Evolutionary conservation across 805 yeast genomes (phyloP).

Genomic region (Hagleromyces aurorensis): DNA sequence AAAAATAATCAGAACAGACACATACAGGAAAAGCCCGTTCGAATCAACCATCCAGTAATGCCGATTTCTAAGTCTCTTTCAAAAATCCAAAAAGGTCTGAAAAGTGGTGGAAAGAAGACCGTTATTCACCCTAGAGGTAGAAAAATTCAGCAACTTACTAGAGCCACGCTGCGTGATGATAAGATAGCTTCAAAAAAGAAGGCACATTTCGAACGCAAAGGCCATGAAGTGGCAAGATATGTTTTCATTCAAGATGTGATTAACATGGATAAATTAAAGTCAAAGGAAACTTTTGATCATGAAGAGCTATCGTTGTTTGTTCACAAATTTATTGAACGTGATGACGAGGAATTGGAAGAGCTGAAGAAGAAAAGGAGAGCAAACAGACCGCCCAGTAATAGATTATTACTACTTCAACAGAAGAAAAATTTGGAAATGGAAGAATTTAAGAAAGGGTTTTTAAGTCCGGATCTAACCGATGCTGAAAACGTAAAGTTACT

Average conservation of each 20-base stretch:
- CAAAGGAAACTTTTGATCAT: slow-evolving; percentile 37
- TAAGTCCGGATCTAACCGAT: slow-evolving; percentile 65
- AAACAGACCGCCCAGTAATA: slow-evolving; percentile 76
- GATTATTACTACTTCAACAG: slow-evolving; percentile 59
- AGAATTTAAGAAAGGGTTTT: slow-evolving; percentile 60
- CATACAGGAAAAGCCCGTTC: no score
- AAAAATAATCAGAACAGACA: no score
- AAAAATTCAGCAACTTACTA: slow-evolving; percentile 71
- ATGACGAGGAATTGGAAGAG: slow-evolving; percentile 65
- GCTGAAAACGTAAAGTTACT: slow-evolving; percentile 49
- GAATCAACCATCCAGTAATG: slow-evolving; percentile 16
- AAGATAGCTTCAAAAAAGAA: slow-evolving; percentile 56
- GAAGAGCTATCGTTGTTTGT: slow-evolving; percentile 57
- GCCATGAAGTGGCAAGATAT: slow-evolving; percentile 50
- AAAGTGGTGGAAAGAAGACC: slow-evolving; percentile 21
- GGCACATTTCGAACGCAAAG: slow-evolving; percentile 49
- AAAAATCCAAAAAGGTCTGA: slow-evolving; percentile 27
- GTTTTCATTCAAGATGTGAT: slow-evolving; percentile 56
- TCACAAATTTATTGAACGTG: slow-evolving; percentile 55
- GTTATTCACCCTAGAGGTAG: slow-evolving; percentile 78
- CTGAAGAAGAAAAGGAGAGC: slow-evolving; percentile 61
- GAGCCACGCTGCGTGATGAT: slow-evolving; percentile 81
- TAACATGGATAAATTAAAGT: slow-evolving; percentile 32
- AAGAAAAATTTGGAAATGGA: slow-evolving; percentile 52
- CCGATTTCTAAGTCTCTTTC: slow-evolving; percentile 30